Evolutionary conservation across 768 basidiomycete genomes (phyloP).

Genomic region (Tephrocybe rancida): DNA sequence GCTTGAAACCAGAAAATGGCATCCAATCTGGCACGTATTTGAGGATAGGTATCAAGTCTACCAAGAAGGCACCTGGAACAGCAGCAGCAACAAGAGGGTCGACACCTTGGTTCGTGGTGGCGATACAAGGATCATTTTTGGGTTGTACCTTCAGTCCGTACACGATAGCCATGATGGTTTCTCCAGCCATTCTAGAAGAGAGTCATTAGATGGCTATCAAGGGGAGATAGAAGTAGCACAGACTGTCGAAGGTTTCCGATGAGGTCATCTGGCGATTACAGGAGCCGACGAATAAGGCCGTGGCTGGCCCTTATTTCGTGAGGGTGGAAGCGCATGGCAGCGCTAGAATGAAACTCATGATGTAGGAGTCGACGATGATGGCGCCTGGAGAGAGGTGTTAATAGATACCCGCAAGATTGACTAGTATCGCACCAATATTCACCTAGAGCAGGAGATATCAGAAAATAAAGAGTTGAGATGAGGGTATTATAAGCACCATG

Average conservation of each 20-base stretch:
- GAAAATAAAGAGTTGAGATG: background rate
- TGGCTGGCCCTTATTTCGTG: constrained; percentile 23
- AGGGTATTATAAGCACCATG: background rate
- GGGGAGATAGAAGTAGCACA: no score
- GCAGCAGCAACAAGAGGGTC: constrained; percentile 12
- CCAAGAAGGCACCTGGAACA: constrained; percentile 31
- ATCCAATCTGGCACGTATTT: constrained; percentile 39
- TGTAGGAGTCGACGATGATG: constrained; percentile 31
- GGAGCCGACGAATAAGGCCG: constrained; percentile 27
- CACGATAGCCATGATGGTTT: constrained; percentile 29
- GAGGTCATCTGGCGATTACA: constrained; percentile 12
- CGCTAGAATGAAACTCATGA: no score
- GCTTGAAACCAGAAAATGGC: constrained; percentile 35
- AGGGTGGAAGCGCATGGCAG: no score
- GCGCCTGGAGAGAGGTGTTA: constrained; percentile 29
- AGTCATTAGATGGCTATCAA: constrained; percentile 3
- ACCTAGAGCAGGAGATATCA: background rate
- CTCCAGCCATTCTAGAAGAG: no score
- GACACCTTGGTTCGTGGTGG: constrained; percentile 27
- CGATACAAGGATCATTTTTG: constrained; percentile 35
- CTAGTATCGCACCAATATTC: constrained; percentile 2
- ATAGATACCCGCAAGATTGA: background rate
- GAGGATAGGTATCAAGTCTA: constrained; percentile 33
- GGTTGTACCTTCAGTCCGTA: constrained; percentile 16
- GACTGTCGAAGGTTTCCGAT: constrained; percentile 27